Evolutionary conservation across 495 filamentous ascomycete genomes (phyloP), one percentile per base, ranked within the genome.

Genomic region (Tuber brumale): DNA sequence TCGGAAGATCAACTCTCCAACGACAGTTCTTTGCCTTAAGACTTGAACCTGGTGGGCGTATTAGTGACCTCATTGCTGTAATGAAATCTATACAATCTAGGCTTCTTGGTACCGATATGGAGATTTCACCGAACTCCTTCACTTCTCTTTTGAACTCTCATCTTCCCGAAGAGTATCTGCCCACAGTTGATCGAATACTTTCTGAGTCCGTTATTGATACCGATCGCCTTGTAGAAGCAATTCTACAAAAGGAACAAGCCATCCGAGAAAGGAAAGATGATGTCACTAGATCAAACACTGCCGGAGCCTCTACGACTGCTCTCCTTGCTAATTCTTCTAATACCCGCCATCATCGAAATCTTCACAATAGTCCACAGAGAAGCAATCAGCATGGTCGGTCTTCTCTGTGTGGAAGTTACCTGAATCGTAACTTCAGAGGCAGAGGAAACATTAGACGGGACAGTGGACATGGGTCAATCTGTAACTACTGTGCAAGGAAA

Each of bases 361-460:
- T 7, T 4, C 7, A 5, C 19, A 21, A 6, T 18, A 21, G 19
- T 3, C 21, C 18, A 1, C 0, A 8, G 6, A 7, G 21, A 18
- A 7, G 21, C 21, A 0, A 6, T 4, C 19, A 21, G 0, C 5
- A 0, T 6, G 0, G 45, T 1, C 6, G 5, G 0, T 0, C 6
- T 0, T 6, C 0, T 1, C 21, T 0, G 5, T 3, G 45, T 3
- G 45, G 18, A 6, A 48, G 45, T 0, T 7, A 48, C 45, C 0
- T 0, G 0, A 48, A 21, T 21, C 0, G 0, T 8, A 48, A 21
- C 3, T 48, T 8, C 1, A 48, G 7, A 48, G 6, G 0, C 2
- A 7, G 0, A 48, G 6, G 5, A 1, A 1, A 48, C 7, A 18
- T 0, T 18, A 21, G 0, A 4, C 5, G 45, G 19, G 2, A 3